phyloP scores from a whole-genome alignment of 1,284 basidiomycete genomes.

The Trichosporon sp. region DNA sequence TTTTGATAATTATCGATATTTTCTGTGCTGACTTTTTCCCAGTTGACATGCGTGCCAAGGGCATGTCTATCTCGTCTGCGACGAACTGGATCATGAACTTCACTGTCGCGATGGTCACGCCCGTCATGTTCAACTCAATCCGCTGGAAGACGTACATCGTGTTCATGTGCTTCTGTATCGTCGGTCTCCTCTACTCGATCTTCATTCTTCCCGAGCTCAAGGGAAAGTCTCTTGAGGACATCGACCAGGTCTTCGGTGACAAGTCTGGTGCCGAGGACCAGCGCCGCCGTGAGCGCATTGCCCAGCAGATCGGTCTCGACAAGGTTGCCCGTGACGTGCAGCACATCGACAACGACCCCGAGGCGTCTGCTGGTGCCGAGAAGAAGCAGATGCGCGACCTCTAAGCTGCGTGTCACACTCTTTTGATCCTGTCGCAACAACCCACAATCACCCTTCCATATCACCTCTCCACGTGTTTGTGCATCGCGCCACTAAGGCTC shows the following conservation, averaged over 20 bases:
- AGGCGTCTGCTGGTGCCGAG: neutral
- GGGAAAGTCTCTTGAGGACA: conserved; percentile 49
- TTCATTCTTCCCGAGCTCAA: conserved; percentile 52
- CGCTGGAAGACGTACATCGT: conserved; percentile 54
- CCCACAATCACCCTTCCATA: neutral
- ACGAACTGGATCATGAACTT: conserved; percentile 53
- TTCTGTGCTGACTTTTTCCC: neutral
- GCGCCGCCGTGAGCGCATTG: conserved; percentile 49
- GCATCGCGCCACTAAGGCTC: neutral
- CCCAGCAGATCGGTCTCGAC: conserved; percentile 55
- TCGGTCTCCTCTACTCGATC: conserved; percentile 49
- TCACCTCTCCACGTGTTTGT: neutral
- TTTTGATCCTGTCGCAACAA: neutral
- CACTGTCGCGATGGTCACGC: conserved; percentile 48
- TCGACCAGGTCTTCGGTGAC: conserved; percentile 52
- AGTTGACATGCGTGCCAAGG: conserved; percentile 55
- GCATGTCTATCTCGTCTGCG: conserved; percentile 51
- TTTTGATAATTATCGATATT: neutral
- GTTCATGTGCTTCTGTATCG: conserved; percentile 54
- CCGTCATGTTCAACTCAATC: conserved; percentile 47
- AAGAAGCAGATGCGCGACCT: conserved; percentile 11
- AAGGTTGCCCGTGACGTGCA: conserved; percentile 48
- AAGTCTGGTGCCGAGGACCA: conserved; percentile 49
- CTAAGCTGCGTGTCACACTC: neutral
- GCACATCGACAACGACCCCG: conserved; percentile 41